Evolutionary conservation across 2,329 filamentous ascomycete genomes (phyloP).

Genomic region (Fusarium drepaniforme): DNA sequence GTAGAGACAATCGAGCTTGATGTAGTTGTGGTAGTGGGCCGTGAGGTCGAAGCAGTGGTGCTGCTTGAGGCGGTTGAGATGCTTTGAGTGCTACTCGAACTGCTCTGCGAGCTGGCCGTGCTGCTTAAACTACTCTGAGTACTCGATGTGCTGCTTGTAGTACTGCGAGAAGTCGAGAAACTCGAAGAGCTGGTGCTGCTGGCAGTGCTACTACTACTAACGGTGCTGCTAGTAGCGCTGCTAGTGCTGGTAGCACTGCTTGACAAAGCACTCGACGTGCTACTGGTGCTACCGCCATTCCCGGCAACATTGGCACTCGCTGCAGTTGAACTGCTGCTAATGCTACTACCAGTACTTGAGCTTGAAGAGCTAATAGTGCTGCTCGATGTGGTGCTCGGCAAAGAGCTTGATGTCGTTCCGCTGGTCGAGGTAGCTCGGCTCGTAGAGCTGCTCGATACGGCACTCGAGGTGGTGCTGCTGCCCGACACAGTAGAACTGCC

Average conservation of each 20-base stretch:
- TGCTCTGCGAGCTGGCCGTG: background rate
- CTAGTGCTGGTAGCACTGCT: background rate
- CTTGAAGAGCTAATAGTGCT: background rate
- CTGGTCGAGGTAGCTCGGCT: background rate
- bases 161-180: background rate
- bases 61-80: background rate
- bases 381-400: background rate
- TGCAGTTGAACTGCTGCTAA: background rate
- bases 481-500: background rate
- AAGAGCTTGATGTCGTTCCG: background rate
- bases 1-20: background rate
- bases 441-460: too few relatives aligned
- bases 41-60: background rate
- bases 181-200: background rate
- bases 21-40: background rate
- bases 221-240: background rate
- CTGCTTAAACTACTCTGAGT: background rate
- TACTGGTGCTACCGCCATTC: background rate
- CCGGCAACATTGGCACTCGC: background rate
- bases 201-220: background rate
- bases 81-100: background rate
- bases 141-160: background rate
- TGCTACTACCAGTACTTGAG: background rate
- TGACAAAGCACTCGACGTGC: background rate
- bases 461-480: background rate